phyloP scores from a whole-genome alignment of 768 basidiomycete species.

The Tricholoma matsutake region DNA sequence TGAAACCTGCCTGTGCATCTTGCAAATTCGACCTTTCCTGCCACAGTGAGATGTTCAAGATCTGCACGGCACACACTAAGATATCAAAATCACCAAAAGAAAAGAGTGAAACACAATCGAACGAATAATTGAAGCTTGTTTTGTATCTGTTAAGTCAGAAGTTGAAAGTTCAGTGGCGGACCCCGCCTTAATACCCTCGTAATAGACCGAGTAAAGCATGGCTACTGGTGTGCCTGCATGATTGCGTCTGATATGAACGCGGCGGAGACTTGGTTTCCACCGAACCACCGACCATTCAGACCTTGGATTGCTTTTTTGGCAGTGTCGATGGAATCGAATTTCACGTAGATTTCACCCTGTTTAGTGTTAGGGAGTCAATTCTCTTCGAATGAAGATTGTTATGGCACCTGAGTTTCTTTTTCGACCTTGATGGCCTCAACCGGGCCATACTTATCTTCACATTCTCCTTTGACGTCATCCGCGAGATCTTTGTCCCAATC shows the following conservation, averaged over 20 bases:
- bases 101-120: slow-evolving; percentile 32
- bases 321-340: slow-evolving; percentile 75
- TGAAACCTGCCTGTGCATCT: slow-evolving; percentile 40
- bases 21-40: slow-evolving; percentile 16
- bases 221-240: slow-evolving; percentile 85
- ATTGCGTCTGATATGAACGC: slow-evolving; percentile 90
- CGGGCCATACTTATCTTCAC: slow-evolving; percentile 84
- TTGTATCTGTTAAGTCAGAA: slow-evolving; percentile 28
- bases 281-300: slow-evolving; percentile 96
- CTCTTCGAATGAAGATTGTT: background rate
- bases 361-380: slow-evolving; percentile 7
- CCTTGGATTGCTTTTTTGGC: slow-evolving; percentile 86
- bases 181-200: slow-evolving; percentile 10
- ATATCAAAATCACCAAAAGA: slow-evolving; percentile 23
- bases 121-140: slow-evolving; percentile 27
- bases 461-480: slow-evolving; percentile 95
- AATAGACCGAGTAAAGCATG: slow-evolving; percentile 13
- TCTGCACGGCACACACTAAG: slow-evolving; percentile 31
- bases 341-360: slow-evolving; percentile 96
- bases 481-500: slow-evolving; percentile 97
- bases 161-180: slow-evolving; percentile 30
- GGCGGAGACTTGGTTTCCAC: slow-evolving; percentile 85
- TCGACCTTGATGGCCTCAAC: slow-evolving; percentile 90
- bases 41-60: slow-evolving; percentile 18
- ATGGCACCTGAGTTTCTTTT: slow-evolving; percentile 81